Evolutionary conservation across 257 asterid species (phyloP).

Genomic region (Jacaranda copaia): DNA sequence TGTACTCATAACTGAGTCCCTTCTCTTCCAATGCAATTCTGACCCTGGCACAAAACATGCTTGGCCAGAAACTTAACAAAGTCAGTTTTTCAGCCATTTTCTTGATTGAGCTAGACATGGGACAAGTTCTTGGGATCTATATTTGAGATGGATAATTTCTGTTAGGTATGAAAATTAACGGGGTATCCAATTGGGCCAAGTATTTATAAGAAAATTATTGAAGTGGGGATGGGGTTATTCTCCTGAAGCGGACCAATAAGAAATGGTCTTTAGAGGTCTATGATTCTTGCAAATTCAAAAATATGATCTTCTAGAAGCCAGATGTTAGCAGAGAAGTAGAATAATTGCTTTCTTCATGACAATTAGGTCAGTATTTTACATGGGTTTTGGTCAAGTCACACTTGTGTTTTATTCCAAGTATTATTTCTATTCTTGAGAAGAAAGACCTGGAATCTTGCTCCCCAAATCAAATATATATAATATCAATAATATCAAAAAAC

Average conservation of each 20-base stretch:
- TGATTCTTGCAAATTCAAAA: not conserved
- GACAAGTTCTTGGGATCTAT: no score
- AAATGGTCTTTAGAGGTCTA: not conserved
- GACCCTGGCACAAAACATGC: slow-evolving; percentile 51
- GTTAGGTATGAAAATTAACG: not conserved
- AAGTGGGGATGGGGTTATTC: not conserved
- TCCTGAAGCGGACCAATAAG: no score
- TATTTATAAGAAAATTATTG: not conserved
- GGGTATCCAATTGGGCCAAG: not conserved
- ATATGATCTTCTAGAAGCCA: not conserved
- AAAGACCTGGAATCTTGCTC: not conserved
- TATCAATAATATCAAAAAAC: no score
- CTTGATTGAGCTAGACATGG: not conserved
- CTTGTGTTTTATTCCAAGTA: not conserved
- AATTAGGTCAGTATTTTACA: not conserved
- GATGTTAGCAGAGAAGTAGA: no score
- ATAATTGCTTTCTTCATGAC: not conserved
- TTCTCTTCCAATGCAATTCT: slow-evolving; percentile 50
- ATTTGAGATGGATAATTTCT: not conserved
- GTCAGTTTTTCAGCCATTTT: slow-evolving; percentile 30
- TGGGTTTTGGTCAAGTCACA: not conserved
- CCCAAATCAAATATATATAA: no score
- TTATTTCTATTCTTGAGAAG: not conserved
- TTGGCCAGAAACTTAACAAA: slow-evolving; percentile 35
- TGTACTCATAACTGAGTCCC: slow-evolving; percentile 39